Conservation (phyloP, 306 rosid species). For the Rubus parviflorus region DNA sequence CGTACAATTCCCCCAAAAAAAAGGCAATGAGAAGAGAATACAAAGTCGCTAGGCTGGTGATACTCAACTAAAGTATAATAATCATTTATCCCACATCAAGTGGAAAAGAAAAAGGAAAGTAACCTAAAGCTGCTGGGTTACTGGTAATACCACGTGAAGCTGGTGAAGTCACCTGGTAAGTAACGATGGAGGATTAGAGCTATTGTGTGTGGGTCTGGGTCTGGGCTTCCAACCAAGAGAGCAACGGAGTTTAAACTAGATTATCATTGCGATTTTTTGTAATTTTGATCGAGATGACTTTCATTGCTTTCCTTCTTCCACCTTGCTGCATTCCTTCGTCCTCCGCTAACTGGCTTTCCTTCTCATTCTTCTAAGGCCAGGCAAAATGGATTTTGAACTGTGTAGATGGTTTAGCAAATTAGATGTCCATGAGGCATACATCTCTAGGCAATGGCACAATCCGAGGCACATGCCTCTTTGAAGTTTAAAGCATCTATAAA, state of each 20-base stretch:
- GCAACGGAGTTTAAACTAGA: not conserved
- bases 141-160: not conserved
- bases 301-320: too few species aligned
- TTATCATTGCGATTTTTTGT: not conserved
- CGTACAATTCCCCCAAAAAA: not conserved
- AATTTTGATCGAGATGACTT: too few species aligned
- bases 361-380: not conserved
- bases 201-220: not conserved
- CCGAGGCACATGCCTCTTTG: not conserved
- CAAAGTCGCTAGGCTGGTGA: not conserved
- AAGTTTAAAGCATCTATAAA: not conserved
- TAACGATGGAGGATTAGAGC: not conserved
- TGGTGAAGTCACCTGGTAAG: not conserved
- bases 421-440: not conserved
- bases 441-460: not conserved
- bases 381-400: not conserved
- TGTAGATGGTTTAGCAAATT: not conserved
- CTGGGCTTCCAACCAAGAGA: not conserved
- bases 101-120: too few species aligned
- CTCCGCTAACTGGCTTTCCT: not conserved
- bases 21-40: not conserved
- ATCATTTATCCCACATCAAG: not conserved
- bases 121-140: not conserved
- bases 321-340: not conserved
- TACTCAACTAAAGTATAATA: not conserved